Percentiles rank a stretch among this genome's conserved stretches.
Conservation (phyloP, 345 rosid species). For the Euphorbia peplus region DNA sequence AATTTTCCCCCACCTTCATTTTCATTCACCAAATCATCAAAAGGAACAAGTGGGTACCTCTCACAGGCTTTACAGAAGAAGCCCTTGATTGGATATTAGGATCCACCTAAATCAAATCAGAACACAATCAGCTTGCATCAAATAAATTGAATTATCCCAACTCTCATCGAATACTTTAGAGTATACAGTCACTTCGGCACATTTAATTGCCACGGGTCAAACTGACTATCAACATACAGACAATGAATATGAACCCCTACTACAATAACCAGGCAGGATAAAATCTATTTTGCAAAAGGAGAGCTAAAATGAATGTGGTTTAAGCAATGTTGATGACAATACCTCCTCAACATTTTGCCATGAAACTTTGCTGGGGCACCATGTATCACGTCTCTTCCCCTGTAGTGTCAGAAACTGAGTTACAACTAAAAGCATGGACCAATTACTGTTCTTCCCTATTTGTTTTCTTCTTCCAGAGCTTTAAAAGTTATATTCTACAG, state of each 20-base stretch:
- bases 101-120: slow-evolving; percentile 40
- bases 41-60: slow-evolving; percentile 60
- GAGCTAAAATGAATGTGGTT: not conserved
- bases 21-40: slow-evolving; percentile 55
- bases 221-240: not conserved
- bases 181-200: not conserved
- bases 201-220: not conserved
- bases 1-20: slow-evolving; percentile 33
- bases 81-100: slow-evolving; percentile 40
- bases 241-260: not conserved
- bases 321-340: slow-evolving; percentile 10
- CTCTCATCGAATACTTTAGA: not conserved
- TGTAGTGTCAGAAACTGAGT: slow-evolving; percentile 28
- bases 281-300: not conserved
- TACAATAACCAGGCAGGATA: not conserved
- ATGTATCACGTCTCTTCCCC: slow-evolving; percentile 89
- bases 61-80: slow-evolving; percentile 43
- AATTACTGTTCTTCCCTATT: not conserved
- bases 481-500: too few relatives aligned
- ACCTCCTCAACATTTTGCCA: slow-evolving; percentile 50
- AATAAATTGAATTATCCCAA: not conserved
- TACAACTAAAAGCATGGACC: not conserved
- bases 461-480: not conserved
- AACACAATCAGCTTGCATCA: slow-evolving; percentile 9
- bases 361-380: slow-evolving; percentile 74